Base-by-base conservation (phyloP, 208 protist species). In the Trypanosoma brucei region DNA sequence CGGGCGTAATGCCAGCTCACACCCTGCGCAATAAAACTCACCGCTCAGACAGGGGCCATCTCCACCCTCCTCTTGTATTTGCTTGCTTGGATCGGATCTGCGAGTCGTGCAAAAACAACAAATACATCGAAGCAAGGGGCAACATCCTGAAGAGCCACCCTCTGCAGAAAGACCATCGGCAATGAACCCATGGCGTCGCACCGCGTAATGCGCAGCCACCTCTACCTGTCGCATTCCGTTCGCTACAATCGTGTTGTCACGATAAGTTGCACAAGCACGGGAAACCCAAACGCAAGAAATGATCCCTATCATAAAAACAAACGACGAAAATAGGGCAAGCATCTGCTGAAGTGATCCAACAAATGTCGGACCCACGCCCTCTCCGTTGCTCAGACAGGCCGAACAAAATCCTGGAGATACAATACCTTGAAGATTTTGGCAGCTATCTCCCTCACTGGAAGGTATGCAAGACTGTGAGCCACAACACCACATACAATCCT, bases 111-210 rank as follows among this genome's bases (percentile, higher is more conserved):
- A 22, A 22, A 22, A 22, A 22, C 22, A 22, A 22, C 22, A 22
- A 22, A 22, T 22, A 22, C 22, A 22, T 22, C 22, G 22, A 22
- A 22, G 22, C 22, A 22, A 22, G 22, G 22, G 22, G 22, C 22
- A 22, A 46, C 42, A 46, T 46, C 13, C 14, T 5, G 45, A 56
- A 14, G 49, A 11, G 31, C 52, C 11, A 11, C 8, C 39, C 7
- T 61, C 51, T 7, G 30, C 1, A 49, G 59, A 31, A 31, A 65
- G n/a, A 34, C 37, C 35, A 22, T 68, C 76, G 22, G 14, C 48
- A 60, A 46, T 56, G 59, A 84, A 84, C 22, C 79, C 79, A 58
- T 84, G 73, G 45, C 79, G 79, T 39, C 79, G 65, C 11, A 84
- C 72, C 34, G 62, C 42, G 33, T 71, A 53, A 50, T 84, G 79